A percentile compares a stretch with the other conserved stretches of the same genome.
phyloP scores from a whole-genome alignment of 352 stramenopile species.

The Nothophytophthora sp. region DNA sequence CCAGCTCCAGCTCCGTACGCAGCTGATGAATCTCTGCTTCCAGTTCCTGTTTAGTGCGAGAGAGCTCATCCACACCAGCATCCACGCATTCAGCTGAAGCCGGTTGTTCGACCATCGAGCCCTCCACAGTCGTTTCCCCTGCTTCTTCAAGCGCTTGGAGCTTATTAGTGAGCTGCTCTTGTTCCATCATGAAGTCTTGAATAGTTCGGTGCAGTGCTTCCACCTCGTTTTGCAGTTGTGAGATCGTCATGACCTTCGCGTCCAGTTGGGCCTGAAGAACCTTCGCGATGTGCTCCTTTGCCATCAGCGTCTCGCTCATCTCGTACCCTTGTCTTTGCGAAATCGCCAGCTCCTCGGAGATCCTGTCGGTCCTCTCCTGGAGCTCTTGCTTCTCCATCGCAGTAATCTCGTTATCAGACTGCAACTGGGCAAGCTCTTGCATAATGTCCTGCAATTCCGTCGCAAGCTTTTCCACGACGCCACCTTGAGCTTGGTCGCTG shows the following conservation, averaged over 20 bases:
- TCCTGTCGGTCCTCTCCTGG: constrained; percentile 28
- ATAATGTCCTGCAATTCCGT: constrained; percentile 38
- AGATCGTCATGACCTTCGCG: constrained; percentile 46
- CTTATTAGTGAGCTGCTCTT: constrained; percentile 22
- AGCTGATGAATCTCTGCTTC: constrained; percentile 3
- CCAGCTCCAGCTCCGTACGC: background rate
- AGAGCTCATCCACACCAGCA: constrained; percentile 7
- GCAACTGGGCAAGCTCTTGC: constrained; percentile 36
- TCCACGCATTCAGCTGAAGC: constrained; percentile 7
- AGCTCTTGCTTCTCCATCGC: constrained; percentile 37
- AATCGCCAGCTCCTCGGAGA: constrained; percentile 35
- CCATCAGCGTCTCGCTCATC: constrained; percentile 36
- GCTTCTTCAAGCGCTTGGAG: constrained; percentile 20
- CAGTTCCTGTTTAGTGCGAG: background rate
- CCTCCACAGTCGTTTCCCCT: constrained; percentile 15
- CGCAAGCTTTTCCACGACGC: constrained; percentile 23
- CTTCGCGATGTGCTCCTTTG: constrained; percentile 42
- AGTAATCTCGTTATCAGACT: constrained; percentile 25
- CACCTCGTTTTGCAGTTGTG: constrained; percentile 36
- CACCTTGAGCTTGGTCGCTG: constrained; percentile 5
- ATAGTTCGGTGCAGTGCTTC: constrained; percentile 33
- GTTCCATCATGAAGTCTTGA: constrained; percentile 26
- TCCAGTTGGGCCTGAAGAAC: constrained; percentile 49
- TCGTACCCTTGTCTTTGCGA: constrained; percentile 28
- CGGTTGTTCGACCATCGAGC: background rate